A percentile compares a stretch with the other conserved stretches of the same genome.
phyloP scores from a whole-genome alignment of 805 yeast species.

The Teunomyces pallodes region DNA sequence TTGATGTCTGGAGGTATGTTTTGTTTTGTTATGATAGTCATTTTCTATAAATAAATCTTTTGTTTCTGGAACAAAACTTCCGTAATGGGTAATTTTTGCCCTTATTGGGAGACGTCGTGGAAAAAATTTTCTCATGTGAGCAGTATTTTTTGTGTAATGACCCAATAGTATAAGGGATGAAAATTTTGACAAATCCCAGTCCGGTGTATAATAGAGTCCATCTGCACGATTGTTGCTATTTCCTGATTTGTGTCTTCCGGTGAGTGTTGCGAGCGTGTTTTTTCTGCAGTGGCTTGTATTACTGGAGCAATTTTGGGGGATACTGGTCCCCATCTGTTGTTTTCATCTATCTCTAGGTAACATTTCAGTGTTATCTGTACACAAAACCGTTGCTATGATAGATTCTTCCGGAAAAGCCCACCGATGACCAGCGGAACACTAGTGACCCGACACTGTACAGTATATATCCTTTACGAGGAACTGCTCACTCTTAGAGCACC shows the following conservation, averaged over 20 bases:
- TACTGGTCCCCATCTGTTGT: neutral
- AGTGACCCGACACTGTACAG: neutral
- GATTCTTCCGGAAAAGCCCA: neutral
- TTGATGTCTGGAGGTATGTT: neutral
- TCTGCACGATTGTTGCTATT: conserved; percentile 1
- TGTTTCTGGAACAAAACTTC: neutral
- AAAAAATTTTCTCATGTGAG: neutral
- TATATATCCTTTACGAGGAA: neutral
- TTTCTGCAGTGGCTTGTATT: neutral
- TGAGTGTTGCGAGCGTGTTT: neutral
- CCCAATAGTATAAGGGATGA: neutral
- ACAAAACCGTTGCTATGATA: neutral
- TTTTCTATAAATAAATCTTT: neutral
- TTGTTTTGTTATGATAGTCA: neutral
- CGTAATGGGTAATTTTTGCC: neutral
- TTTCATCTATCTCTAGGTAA: neutral
- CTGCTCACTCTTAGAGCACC: neutral
- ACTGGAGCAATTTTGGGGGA: neutral
- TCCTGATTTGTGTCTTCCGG: neutral
- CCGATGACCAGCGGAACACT: neutral
- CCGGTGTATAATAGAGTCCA: neutral
- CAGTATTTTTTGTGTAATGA: neutral
- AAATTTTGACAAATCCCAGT: neutral
- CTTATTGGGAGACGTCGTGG: neutral
- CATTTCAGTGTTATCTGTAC: neutral